Evolutionary conservation across 148 eudicot genomes (phyloP).

Genomic region (Persicaria maculosa): DNA sequence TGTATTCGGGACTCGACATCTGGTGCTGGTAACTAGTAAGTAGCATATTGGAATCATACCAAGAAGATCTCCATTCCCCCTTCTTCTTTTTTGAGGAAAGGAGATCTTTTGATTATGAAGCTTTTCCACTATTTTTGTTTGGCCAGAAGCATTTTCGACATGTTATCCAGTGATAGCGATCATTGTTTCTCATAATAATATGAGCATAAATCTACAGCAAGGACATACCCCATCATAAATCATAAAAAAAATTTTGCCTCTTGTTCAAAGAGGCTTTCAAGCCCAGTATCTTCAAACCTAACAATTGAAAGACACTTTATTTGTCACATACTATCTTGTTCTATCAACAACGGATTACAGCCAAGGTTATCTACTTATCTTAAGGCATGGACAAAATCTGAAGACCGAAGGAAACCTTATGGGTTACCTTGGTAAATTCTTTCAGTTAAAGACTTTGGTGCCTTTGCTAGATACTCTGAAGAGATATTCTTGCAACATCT

Average conservation of each 20-base stretch:
- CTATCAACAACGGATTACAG: neutral
- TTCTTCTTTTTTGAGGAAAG: neutral
- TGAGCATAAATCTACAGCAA: neutral
- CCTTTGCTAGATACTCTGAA: neutral
- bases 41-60: conserved; percentile 10
- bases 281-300: neutral
- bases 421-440: too few species aligned
- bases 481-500: conserved; percentile 10
- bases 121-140: neutral
- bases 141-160: neutral
- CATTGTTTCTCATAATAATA: neutral
- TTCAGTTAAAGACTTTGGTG: neutral
- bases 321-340: neutral
- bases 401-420: too few species aligned
- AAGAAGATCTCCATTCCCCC: too few species aligned
- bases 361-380: neutral
- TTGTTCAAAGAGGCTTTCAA: neutral
- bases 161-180: neutral
- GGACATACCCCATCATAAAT: too few species aligned
- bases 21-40: neutral
- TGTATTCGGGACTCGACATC: neutral
- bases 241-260: too few species aligned
- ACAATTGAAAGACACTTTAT: neutral
- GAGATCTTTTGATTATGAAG: conserved; percentile 5
- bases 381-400: neutral